Conservation (phyloP, 1,284 basidiomycete genomes). For the Boletus semigastroideus region DNA sequence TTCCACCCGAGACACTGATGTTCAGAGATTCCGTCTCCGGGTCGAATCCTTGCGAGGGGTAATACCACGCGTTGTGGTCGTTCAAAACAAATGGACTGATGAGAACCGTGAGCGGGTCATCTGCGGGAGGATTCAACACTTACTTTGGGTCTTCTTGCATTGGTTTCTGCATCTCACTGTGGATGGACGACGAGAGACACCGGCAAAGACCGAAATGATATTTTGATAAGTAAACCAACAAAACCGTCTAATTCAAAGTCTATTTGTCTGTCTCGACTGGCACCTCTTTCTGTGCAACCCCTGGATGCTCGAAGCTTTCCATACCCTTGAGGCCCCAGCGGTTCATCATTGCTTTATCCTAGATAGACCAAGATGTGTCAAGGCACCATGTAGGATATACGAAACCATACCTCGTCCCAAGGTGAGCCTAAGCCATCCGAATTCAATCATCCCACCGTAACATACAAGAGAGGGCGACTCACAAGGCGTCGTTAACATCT, state of each 20-base stretch:
- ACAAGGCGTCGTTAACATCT: conserved; percentile 97
- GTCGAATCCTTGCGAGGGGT: conserved; percentile 65
- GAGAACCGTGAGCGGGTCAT: conserved; percentile 5
- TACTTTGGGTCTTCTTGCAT: conserved; percentile 36
- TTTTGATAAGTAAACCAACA: too few species aligned
- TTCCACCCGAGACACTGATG: conserved; percentile 53
- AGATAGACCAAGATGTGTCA: conserved; percentile 8
- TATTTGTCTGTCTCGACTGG: neutral
- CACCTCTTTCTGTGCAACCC: conserved; percentile 56
- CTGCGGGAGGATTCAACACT: neutral
- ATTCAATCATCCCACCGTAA: conserved; percentile 7
- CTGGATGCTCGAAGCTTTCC: conserved; percentile 77
- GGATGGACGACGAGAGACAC: neutral
- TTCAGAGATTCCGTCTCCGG: conserved; percentile 58
- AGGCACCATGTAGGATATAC: neutral
- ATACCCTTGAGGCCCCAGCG: conserved; percentile 94
- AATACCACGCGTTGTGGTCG: conserved; percentile 77
- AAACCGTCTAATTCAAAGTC: too few species aligned
- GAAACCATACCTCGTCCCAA: conserved; percentile 71
- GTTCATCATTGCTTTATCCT: conserved; percentile 93
- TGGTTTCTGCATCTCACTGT: conserved; percentile 24
- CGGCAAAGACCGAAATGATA: conserved; percentile 24
- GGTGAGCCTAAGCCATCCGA: conserved; percentile 57
- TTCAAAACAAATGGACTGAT: conserved; percentile 51
- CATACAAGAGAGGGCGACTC: conserved; percentile 35